Conservation (phyloP, 495 filamentous ascomycete species). For the Neurospora sp. region DNA sequence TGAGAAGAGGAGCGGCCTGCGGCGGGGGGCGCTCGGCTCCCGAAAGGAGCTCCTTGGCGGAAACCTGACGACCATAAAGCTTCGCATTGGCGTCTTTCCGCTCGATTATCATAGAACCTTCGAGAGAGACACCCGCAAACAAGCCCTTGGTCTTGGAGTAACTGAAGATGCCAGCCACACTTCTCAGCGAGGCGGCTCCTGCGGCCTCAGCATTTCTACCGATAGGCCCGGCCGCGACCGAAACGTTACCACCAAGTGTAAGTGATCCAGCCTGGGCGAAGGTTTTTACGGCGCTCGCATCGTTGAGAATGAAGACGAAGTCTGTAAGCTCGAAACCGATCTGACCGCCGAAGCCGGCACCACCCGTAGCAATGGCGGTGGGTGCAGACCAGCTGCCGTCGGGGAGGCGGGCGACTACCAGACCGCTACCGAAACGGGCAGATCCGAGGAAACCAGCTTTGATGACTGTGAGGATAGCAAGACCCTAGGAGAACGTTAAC, state of each 20-base stretch:
- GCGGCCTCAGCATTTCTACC: slow-evolving; percentile 94
- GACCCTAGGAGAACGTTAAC: slow-evolving; percentile 47
- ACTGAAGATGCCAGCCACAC: slow-evolving; percentile 86
- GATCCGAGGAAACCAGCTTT: slow-evolving; percentile 96
- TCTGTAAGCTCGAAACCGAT: slow-evolving; percentile 97
- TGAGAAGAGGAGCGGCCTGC: slow-evolving; percentile 72
- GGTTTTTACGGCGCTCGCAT: slow-evolving; percentile 79
- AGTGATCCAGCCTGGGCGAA: slow-evolving; percentile 88
- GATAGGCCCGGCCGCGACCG: slow-evolving; percentile 86
- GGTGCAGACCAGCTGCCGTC: slow-evolving; percentile 94
- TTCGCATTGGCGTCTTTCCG: slow-evolving; percentile 95
- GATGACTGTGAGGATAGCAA: slow-evolving; percentile 88
- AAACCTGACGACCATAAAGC: slow-evolving; percentile 73
- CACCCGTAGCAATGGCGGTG: slow-evolving; percentile 80
- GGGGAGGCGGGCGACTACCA: slow-evolving; percentile 86
- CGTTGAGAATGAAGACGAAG: slow-evolving; percentile 98
- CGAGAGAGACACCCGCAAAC: slow-evolving; percentile 90
- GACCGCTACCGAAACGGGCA: slow-evolving; percentile 81
- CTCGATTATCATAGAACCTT: slow-evolving; percentile 85
- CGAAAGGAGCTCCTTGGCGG: slow-evolving; percentile 70
- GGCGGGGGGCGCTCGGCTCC: slow-evolving; percentile 71
- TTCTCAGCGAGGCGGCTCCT: slow-evolving; percentile 81
- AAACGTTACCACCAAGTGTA: slow-evolving; percentile 93
- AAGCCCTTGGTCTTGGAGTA: slow-evolving; percentile 97
- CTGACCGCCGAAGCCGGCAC: slow-evolving; percentile 91